Conservation (phyloP, 225 moss, liverwort and hornwort species). For the Asterella californica region DNA sequence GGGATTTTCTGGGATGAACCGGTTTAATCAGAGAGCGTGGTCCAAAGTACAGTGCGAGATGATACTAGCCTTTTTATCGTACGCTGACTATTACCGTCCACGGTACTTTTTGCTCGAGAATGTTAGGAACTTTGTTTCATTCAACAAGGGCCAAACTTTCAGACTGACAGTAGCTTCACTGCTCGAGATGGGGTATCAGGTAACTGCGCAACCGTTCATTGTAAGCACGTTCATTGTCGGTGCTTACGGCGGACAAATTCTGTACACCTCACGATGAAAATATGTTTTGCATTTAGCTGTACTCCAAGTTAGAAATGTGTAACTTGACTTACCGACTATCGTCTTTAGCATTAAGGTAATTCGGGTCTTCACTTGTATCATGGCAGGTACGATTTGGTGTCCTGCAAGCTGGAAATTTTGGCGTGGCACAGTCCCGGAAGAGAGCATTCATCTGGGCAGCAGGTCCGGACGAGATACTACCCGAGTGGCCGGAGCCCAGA, state of each 20-base stretch:
- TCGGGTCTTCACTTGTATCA: neutral
- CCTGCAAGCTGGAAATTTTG: constrained; percentile 97
- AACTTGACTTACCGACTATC: neutral
- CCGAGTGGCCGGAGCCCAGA: constrained; percentile 96
- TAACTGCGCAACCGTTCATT: constrained; percentile 21
- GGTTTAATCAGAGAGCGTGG: constrained; percentile 91
- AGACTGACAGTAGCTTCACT: constrained; percentile 83
- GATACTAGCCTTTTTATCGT: constrained; percentile 86
- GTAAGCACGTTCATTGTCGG: neutral
- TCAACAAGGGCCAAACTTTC: constrained; percentile 98
- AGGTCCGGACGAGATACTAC: constrained; percentile 63
- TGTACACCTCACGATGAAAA: neutral
- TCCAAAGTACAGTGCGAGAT: constrained; percentile 99
- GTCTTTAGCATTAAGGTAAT: neutral
- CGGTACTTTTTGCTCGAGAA: constrained; percentile 97
- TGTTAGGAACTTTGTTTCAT: constrained; percentile 93
- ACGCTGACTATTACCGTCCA: constrained; percentile 89
- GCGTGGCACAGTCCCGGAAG: constrained; percentile 92
- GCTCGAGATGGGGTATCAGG: constrained; percentile 99
- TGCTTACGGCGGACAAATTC: neutral
- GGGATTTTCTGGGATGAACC: constrained; percentile 99
- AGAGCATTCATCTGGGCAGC: constrained; percentile 98
- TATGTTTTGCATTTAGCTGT: neutral
- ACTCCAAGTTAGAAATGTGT: neutral
- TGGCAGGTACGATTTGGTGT: constrained; percentile 92